Evolutionary conservation across 2,329 filamentous ascomycete species (phyloP), one percentile per base, ranked within the genome.

Genomic region (Macrophomina pseudophaseolina): DNA sequence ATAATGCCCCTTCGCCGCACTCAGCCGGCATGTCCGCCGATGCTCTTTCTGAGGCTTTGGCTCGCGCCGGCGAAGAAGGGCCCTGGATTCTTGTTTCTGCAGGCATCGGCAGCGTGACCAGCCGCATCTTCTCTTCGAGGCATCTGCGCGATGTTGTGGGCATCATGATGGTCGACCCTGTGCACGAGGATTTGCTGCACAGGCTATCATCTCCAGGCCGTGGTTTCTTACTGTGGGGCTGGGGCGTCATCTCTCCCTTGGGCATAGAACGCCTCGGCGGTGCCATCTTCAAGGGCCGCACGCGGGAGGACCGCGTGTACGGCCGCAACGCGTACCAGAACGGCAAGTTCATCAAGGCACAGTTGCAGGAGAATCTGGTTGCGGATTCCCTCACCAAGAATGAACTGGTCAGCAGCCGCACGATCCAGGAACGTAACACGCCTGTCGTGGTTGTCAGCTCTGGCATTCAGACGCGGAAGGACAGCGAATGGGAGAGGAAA

Each of bases 21-120:
- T 97, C 92, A 5, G 94, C 93, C 4, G 93, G 94, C 51, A 97
- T 97, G 87, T 90, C 91, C n/a, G 90, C 92, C 5, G 93, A 97
- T 74, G 92, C 90, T 0, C 83, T 98, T 32, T 94, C 92, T 51
- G 94, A 98, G 80, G 92, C 93, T 2, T 85, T 99, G 5, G 89
- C 90, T 1, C 84, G 88, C 48, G 88, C 91, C 3, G 93, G 90
- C 32, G 95, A 98, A 80, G 84, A 88, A 56, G 94, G 94, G 0
- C 94, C 95, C 0, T 99, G 92, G 91, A 85, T 99, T 33, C 83
- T 97, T 5, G 90, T 93, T 42, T 93, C 92, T 53, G 91, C 93
- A 4, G 94, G 94, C 33, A 87, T 96, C 64, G 95, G 94, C 12
- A 92, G 91, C 64, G 87, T 98, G 60, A 95, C 97, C 75, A 92